These are phyloP conservation scores for Trichoderma gracile DNA, from an alignment of 2,329 filamentous ascomycete species.

Conservation along the genomic window DNA sequence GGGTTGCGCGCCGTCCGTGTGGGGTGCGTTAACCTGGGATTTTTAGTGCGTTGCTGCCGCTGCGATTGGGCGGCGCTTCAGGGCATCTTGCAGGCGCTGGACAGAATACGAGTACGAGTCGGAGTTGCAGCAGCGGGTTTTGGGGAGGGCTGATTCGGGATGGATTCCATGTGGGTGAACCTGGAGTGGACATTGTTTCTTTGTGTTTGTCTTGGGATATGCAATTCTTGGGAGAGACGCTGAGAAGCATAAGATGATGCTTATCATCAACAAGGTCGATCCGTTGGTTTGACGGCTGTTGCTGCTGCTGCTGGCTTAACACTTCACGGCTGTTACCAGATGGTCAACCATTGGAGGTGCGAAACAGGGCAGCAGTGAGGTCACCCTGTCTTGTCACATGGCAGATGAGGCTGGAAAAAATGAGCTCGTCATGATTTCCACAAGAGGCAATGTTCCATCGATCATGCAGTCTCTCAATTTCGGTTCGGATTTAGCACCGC, in stretches of 20 bases:
- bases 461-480: not conserved
- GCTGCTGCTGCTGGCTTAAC: not conserved
- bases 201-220: no score
- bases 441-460: not conserved
- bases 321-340: not conserved
- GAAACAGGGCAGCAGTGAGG: not conserved
- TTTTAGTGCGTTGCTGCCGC: not conserved
- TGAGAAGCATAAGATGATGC: conserved; percentile 8
- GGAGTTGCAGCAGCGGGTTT: not conserved
- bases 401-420: not conserved
- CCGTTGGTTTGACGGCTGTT: not conserved
- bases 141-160: not conserved
- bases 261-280: conserved; percentile 3
- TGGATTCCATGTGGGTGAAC: not conserved
- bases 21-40: no score
- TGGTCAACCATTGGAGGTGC: not conserved
- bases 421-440: not conserved
- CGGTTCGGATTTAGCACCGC: not conserved
- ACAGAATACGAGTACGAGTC: conserved; percentile 17
- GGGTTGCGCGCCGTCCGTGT: not conserved
- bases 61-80: not conserved
- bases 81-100: not conserved
- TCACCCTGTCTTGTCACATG: not conserved
- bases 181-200: not conserved
- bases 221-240: not conserved